Evolutionary conservation across 805 yeast genomes (phyloP).

Genomic region (Barnettozyma californica): DNA sequence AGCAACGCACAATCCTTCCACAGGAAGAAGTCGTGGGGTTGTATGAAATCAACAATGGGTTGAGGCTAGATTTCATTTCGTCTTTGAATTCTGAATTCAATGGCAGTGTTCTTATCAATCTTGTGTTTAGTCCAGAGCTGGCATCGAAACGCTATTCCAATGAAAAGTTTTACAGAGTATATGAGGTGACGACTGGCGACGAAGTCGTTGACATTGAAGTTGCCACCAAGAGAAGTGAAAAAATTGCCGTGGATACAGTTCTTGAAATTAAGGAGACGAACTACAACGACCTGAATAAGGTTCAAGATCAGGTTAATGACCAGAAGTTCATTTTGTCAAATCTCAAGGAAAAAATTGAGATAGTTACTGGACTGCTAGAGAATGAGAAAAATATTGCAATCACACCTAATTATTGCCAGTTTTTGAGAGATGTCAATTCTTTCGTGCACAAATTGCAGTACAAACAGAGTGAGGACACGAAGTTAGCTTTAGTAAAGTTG

Average conservation of each 20-base stretch:
- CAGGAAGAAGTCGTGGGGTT: constrained; percentile 12
- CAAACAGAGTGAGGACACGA: constrained; percentile 14
- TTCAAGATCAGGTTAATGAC: constrained; percentile 8
- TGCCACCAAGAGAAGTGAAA: constrained; percentile 11
- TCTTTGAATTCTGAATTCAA: background rate
- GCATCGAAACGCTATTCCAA: constrained; percentile 8
- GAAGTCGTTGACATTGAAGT: constrained; percentile 8
- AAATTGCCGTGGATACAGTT: constrained; percentile 12
- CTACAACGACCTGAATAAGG: constrained; percentile 6
- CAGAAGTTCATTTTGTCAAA: constrained; percentile 8
- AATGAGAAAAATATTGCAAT: background rate
- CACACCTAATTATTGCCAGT: constrained; percentile 4
- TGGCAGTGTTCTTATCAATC: background rate
- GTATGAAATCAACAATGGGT: constrained; percentile 4
- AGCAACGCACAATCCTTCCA: constrained; percentile 9
- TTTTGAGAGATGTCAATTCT: constrained; percentile 16
- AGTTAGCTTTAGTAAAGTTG: constrained; percentile 13
- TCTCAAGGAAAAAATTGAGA: constrained; percentile 4
- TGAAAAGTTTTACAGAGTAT: constrained; percentile 6
- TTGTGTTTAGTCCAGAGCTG: constrained; percentile 6
- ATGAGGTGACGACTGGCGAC: constrained; percentile 1
- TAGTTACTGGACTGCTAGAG: constrained; percentile 1
- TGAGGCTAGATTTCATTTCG: background rate
- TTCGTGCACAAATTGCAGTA: constrained; percentile 20
- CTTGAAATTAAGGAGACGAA: constrained; percentile 8